phyloP scores from a whole-genome alignment of 164 flowering plant species.

The Echeveria elegans region DNA sequence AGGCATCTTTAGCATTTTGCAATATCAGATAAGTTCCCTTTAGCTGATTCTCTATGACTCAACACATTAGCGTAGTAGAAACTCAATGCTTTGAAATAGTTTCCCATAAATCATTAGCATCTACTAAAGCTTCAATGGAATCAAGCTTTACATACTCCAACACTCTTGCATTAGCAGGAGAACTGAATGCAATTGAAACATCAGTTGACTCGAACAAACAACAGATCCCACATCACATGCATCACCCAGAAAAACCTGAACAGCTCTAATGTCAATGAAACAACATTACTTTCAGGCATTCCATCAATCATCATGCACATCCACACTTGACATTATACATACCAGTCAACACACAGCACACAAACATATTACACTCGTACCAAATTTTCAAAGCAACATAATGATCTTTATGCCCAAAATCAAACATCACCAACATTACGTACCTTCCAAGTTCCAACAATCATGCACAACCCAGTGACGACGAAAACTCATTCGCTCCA shows the following conservation, averaged over 20 bases:
- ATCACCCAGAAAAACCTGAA: not conserved
- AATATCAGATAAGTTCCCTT: not conserved
- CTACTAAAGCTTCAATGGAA: not conserved
- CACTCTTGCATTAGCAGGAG: not conserved
- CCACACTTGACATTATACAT: not conserved
- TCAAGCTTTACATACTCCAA: not conserved
- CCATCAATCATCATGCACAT: not conserved
- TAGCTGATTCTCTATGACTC: not conserved
- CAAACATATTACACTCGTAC: too few relatives aligned
- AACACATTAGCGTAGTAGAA: not conserved
- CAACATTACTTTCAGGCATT: not conserved
- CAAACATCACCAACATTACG: too few relatives aligned
- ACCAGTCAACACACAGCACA: too few relatives aligned
- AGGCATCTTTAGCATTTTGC: not conserved
- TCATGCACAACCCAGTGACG: too few relatives aligned
- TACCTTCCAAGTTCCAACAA: too few relatives aligned
- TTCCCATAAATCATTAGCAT: too few relatives aligned
- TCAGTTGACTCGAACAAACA: not conserved
- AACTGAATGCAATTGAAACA: not conserved
- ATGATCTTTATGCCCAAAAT: too few relatives aligned
- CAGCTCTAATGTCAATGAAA: not conserved
- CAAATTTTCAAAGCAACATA: too few relatives aligned
- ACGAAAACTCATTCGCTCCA: too few relatives aligned
- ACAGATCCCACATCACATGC: not conserved
- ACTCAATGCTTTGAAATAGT: not conserved